Base-by-base conservation (phyloP, 176 grass and related monocot species). In the Eremochloa ophiuroides region DNA sequence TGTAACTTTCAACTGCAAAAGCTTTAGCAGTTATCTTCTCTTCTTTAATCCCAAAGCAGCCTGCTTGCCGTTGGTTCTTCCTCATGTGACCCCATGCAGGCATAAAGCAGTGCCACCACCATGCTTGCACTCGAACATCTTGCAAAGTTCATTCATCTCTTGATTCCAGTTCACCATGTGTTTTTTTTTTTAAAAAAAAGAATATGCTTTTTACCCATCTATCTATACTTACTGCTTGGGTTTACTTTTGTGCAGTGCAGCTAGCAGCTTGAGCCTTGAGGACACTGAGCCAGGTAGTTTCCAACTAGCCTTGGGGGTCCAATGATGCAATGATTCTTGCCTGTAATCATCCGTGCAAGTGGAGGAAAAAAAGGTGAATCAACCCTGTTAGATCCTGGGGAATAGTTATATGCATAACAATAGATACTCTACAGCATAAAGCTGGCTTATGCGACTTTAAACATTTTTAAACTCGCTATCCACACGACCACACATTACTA, bases 311-410 rank as follows among this genome's bases (percentile, higher is more conserved):
- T 61, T 39, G 62, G 53, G 60, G 78, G 70, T 75, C 71, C 85
- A 87, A 81, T 81, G 84, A 75, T 67, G 84, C 33, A 81, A 75
- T 86, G 85, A 69, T 87, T 81, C 71, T 75, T 81, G 84, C 70
- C 9, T 62, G 55, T 68, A 75, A 87, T 81, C 78, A 81, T 81
- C 70, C 78, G 48, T 68, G 62, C 85, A 87, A 75, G 85, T 87
- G 85, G 85, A 81, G 85, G 85, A 81, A 78, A 58, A 85, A 85
- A 75, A 86, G 35, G 84, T 80, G 69, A 22, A 81, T 86, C 77
- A 39, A 75, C 71, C 46, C 77, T 75, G 38, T 27, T 75, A 87
- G 85, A 81, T 87, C 77, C 77, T 86, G 70, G 47, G 42, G 38
- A 80, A 81, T 81, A 76, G 85, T 76, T 87, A 17, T 46, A 81